Evolutionary conservation across 768 basidiomycete species (phyloP).

Genomic region (Tylopilus felleus): DNA sequence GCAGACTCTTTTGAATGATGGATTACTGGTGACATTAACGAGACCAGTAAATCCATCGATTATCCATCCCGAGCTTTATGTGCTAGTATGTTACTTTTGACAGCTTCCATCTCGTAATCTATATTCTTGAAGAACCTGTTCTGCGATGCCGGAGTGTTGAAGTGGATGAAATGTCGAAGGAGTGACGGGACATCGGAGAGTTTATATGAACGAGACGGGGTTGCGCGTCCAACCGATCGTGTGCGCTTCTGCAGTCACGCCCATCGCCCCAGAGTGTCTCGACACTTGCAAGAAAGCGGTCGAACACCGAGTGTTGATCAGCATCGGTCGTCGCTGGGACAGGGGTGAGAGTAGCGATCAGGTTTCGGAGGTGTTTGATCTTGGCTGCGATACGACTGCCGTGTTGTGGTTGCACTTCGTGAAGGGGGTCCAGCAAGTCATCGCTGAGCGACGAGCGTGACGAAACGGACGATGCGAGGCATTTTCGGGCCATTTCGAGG

Average conservation of each 20-base stretch:
- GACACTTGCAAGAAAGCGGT: conserved; percentile 20
- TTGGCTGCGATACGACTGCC: too few relatives aligned
- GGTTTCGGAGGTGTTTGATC: too few relatives aligned
- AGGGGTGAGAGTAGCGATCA: too few relatives aligned
- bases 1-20: not conserved
- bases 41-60: not conserved
- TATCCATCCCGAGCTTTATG: not conserved
- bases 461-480: too few relatives aligned
- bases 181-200: conserved; percentile 2
- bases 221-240: conserved; percentile 3
- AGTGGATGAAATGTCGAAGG: conserved; percentile 7
- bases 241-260: not conserved
- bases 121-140: conserved; percentile 21
- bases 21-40: not conserved
- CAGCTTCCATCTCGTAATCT: not conserved
- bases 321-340: too few relatives aligned
- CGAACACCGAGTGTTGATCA: conserved; percentile 8
- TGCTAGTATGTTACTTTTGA: too few relatives aligned
- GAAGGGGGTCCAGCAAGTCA: too few relatives aligned
- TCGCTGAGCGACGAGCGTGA: too few relatives aligned
- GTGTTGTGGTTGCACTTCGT: too few relatives aligned
- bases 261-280: conserved; percentile 20
- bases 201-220: not conserved
- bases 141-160: conserved; percentile 14
- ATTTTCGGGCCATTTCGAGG: too few relatives aligned